Conservation (phyloP, 2,329 filamentous ascomycete genomes). For the Colletotrichum falcatum region DNA sequence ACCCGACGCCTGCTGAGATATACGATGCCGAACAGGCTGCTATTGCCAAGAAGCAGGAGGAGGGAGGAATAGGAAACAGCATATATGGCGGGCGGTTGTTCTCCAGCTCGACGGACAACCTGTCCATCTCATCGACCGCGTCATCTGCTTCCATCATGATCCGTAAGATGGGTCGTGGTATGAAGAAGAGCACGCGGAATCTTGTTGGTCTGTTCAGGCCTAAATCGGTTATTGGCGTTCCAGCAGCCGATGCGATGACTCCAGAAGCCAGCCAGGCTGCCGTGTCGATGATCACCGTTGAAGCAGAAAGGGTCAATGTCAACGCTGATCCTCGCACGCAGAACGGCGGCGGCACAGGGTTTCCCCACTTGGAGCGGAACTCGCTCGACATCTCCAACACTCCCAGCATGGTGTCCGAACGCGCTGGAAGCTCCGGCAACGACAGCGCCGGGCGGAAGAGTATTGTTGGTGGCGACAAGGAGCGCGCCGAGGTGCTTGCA, state of each 20-base stretch:
- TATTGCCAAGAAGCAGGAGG: slow-evolving; percentile 93
- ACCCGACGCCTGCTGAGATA: slow-evolving; percentile 71
- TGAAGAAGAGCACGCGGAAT: slow-evolving; percentile 93
- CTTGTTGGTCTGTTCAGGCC: slow-evolving; percentile 95
- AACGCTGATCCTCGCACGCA: slow-evolving; percentile 78
- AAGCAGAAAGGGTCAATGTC: slow-evolving; percentile 88
- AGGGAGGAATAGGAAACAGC: slow-evolving; percentile 87
- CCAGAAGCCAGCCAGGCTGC: slow-evolving; percentile 80
- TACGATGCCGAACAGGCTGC: slow-evolving; percentile 90
- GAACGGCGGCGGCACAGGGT: slow-evolving; percentile 79
- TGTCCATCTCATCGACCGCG: slow-evolving; percentile 90
- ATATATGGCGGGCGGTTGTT: slow-evolving; percentile 94
- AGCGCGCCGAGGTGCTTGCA: slow-evolving; percentile 90
- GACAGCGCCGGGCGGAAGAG: slow-evolving; percentile 80
- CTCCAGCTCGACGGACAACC: slow-evolving; percentile 90
- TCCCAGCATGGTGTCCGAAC: slow-evolving; percentile 60
- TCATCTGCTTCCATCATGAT: slow-evolving; percentile 95
- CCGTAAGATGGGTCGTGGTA: slow-evolving; percentile 98
- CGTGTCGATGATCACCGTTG: slow-evolving; percentile 95
- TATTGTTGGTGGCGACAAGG: slow-evolving; percentile 89
- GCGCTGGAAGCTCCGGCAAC: slow-evolving; percentile 67
- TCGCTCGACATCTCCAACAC: slow-evolving; percentile 75
- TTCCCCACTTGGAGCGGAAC: slow-evolving; percentile 86
- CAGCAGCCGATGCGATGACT: slow-evolving; percentile 75
- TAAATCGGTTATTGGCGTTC: slow-evolving; percentile 87